A percentile compares a stretch with the other conserved stretches of the same genome.
These are phyloP conservation scores for Hyphodiscus sp. DNA, from an alignment of 2,329 filamentous ascomycete genomes.

Conservation along the genomic window DNA sequence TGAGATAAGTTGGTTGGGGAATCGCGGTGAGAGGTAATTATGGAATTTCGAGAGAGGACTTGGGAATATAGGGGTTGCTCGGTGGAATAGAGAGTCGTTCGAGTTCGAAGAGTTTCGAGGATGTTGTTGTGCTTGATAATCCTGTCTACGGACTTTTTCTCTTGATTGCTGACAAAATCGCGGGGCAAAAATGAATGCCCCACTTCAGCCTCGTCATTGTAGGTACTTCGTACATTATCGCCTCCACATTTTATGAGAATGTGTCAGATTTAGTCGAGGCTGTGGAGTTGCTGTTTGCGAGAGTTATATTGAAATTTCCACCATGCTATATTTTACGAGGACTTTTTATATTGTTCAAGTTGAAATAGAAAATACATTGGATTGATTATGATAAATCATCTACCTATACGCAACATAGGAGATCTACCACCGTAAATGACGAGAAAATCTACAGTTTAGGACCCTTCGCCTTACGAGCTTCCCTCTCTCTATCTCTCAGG, in stretches of 20 bases:
- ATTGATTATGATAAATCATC: not conserved
- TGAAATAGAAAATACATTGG: not conserved
- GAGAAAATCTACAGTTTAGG: constrained; percentile 53
- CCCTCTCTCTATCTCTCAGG: constrained; percentile 68
- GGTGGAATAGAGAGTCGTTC: not conserved
- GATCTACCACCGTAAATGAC: not conserved
- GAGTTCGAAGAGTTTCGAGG: constrained; percentile 1
- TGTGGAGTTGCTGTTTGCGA: not conserved
- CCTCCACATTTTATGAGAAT: not conserved
- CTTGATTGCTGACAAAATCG: constrained; percentile 8
- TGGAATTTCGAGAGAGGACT: not conserved
- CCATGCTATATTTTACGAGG: not conserved
- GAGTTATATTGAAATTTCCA: not conserved
- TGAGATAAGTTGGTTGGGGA: not conserved
- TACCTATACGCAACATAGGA: not conserved
- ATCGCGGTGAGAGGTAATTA: not conserved
- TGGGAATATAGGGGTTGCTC: not conserved
- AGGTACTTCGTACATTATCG: too few relatives aligned
- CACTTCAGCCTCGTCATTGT: not conserved
- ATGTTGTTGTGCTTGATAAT: constrained; percentile 18
- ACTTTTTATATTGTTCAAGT: not conserved
- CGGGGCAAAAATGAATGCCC: not conserved
- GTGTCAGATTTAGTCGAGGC: not conserved
- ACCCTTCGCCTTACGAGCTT: constrained; percentile 55
- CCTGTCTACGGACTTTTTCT: constrained; percentile 9